Conservation (phyloP, 352 stramenopile species). For the Pythium phragmiticola region DNA sequence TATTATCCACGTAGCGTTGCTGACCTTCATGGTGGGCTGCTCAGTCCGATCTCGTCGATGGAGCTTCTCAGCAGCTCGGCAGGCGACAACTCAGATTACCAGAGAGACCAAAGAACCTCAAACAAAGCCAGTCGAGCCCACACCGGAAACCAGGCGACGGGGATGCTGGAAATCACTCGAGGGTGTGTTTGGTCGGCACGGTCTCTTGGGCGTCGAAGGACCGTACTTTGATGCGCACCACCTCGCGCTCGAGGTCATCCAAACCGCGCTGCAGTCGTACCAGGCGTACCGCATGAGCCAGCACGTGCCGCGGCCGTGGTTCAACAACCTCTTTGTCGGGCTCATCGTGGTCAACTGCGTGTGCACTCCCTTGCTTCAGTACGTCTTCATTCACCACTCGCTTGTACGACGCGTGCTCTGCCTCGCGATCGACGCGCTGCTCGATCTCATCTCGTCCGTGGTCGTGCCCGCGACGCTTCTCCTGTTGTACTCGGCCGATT, state of each 20-base stretch:
- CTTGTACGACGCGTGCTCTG: constrained; percentile 1
- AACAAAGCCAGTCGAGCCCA: not conserved
- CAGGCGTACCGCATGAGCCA: constrained; percentile 21
- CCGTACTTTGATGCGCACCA: constrained; percentile 17
- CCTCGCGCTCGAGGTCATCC: constrained; percentile 5
- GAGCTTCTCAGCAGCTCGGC: not conserved
- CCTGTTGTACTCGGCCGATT: constrained; percentile 2
- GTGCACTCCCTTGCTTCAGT: constrained; percentile 1
- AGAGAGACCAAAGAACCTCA: not conserved
- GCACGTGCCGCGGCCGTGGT: constrained; percentile 16
- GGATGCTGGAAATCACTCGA: not conserved
- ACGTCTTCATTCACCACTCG: not conserved
- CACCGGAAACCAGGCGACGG: not conserved
- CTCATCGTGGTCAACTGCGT: constrained; percentile 16
- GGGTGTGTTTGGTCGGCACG: not conserved
- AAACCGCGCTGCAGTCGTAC: constrained; percentile 15
- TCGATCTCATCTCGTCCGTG: constrained; percentile 21
- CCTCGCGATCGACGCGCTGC: constrained; percentile 1
- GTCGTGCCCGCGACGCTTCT: not conserved
- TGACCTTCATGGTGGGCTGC: not conserved
- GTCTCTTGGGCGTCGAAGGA: constrained; percentile 18
- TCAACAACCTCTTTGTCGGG: constrained; percentile 5
- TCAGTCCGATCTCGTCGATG: not conserved
- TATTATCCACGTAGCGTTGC: not conserved
- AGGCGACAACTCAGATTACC: not conserved